phyloP scores from a whole-genome alignment of 2,329 filamentous ascomycete species.

The Colletotrichum theobromicola region DNA sequence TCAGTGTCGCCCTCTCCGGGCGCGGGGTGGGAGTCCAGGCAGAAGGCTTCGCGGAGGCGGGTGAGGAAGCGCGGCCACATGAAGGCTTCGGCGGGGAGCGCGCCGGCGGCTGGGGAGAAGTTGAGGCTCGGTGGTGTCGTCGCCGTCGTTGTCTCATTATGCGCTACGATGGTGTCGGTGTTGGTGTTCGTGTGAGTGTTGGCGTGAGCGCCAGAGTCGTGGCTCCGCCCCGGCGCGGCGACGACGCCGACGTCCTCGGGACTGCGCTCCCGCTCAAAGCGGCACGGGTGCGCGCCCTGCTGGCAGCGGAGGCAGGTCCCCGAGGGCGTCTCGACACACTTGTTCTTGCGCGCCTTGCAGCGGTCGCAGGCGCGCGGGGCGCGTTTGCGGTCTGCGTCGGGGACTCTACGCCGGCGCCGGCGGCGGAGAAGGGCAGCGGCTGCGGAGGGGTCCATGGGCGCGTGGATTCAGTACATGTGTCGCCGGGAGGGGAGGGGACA shows the following conservation, averaged over 20 bases:
- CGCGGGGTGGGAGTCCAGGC: constrained; percentile 23
- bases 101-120: constrained; percentile 16
- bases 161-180: not conserved
- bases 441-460: constrained; percentile 4
- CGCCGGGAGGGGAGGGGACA: not conserved
- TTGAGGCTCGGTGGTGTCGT: not conserved
- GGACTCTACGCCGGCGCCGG: constrained; percentile 29
- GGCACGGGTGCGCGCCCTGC: constrained; percentile 25
- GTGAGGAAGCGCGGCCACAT: constrained; percentile 32
- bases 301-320: constrained; percentile 34
- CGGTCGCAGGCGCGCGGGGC: constrained; percentile 36
- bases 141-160: not conserved
- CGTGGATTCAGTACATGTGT: not conserved
- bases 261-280: constrained; percentile 18
- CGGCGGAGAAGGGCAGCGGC: not conserved
- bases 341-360: constrained; percentile 40
- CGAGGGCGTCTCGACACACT: constrained; percentile 32
- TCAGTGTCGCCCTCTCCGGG: constrained; percentile 22
- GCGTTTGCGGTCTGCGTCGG: constrained; percentile 38
- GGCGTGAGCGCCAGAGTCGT: not conserved
- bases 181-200: not conserved
- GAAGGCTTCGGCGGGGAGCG: constrained; percentile 23
- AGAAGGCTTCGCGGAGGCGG: constrained; percentile 30
- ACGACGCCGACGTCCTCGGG: not conserved
- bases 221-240: not conserved